Conservation (phyloP, 2,329 filamentous ascomycete species). For the Colletotrichum nymphaeae region DNA sequence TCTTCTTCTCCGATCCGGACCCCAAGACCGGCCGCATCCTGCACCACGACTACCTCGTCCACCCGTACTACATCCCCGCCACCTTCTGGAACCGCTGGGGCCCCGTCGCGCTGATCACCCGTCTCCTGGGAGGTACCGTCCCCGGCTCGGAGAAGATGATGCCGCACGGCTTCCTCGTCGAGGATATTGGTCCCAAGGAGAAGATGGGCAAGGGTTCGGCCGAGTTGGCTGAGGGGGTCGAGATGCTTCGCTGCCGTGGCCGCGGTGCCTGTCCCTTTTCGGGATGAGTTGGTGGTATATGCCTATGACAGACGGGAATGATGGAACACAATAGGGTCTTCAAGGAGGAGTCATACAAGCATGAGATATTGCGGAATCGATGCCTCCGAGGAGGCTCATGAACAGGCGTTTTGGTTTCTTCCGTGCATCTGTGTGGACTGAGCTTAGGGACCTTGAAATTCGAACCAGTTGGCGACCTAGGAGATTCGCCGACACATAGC, state of each 20-base stretch:
- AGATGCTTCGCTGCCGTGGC: conserved; percentile 19
- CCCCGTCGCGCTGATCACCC: conserved; percentile 61
- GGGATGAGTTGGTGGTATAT: neutral
- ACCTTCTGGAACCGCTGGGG: conserved; percentile 73
- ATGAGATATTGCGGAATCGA: neutral
- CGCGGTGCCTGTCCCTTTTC: conserved; percentile 34
- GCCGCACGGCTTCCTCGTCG: conserved; percentile 63
- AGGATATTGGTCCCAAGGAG: conserved; percentile 71
- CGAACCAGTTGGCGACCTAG: neutral
- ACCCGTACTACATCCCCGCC: conserved; percentile 73
- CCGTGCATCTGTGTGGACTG: neutral
- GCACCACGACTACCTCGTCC: conserved; percentile 64
- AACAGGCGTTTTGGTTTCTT: neutral
- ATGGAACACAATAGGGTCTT: too few relatives aligned
- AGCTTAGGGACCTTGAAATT: neutral
- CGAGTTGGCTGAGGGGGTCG: conserved; percentile 50
- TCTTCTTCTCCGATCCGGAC: conserved; percentile 60
- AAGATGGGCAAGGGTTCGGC: conserved; percentile 64
- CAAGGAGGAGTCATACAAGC: neutral
- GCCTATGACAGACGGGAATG: too few relatives aligned
- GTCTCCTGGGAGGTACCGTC: conserved; percentile 55
- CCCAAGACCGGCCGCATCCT: conserved; percentile 64
- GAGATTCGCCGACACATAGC: neutral
- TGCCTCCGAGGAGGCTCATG: neutral
- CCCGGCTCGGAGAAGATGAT: conserved; percentile 57